Base-by-base conservation (phyloP, 176 grass and related monocot species). In the Eragrostis nindensis region DNA sequence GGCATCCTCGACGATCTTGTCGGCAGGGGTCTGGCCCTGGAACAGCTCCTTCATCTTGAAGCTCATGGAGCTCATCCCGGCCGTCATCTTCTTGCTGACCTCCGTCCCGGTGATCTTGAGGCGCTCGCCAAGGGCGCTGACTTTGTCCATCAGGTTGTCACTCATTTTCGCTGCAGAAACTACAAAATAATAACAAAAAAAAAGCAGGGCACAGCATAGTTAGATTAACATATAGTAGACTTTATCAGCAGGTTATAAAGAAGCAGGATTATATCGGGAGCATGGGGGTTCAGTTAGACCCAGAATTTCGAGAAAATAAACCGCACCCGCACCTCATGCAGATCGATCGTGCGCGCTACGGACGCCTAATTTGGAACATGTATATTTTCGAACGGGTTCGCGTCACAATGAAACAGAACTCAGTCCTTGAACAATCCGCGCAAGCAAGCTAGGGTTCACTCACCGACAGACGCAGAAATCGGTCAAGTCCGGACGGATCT, bases 21-120 rank as follows among this genome's bases (percentile, higher is more conserved):
- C 94, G 0, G 84, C 89, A 4, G 89, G 86, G 0, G 85, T 89
- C 78, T 97, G 94, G 44, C 89, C 91, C 74, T 97, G 94, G 57
- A 97, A 97, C 52, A 97, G 13, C 62, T 94, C 94, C 82, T 94
- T 97, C 91, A 97, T 94, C 81, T 90, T 97, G 80, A 91, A 90
- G 82, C 91, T 97, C 94, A 97, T 88, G 54, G 94, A 94, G 78
- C 82, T 94, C 89, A 97, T 91, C 29, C 94, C 91, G 11, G 89
- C 84, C 3, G 89, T 86, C 86, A 97, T 87, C 91, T 97, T 93
- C 78, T 87, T 83, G 78, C 94, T 79, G 12, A 97, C 94, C 67
- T 94, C 94, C 3, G 86, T 83, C 8, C 94, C 91, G 0, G 90
- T 90, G 68, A 91, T 94, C 85, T 97, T 97, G 49, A 97, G 84